Base-by-base conservation (phyloP, 176 grass and related monocot genomes). In the Aegilops longissima region DNA sequence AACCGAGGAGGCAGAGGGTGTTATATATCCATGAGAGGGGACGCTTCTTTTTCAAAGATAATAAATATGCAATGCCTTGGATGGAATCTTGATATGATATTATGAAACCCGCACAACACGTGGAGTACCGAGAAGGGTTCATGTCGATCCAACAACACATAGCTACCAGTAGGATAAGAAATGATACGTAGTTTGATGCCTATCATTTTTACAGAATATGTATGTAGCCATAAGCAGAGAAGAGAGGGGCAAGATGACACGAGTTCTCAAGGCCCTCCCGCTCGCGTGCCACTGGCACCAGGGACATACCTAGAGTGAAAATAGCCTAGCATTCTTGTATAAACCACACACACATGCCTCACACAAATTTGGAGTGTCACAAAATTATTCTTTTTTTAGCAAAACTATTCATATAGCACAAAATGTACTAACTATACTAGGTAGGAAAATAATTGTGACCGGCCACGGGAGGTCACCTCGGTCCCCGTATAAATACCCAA, bases 401-500 rank as follows among this genome's bases (percentile, higher is more conserved):
- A 42, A 52, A 52, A 17, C 49, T 8, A 58, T 20, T 20, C 54
- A 58, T 56, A 56, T 8, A 56, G 5, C 49, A 17, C 14, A 52
- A 52, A 52, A 52, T 52, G 14, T 17, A 52, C 14, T 17, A 12
- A 51, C 13, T 16, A 51, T 16, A 16, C 4, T 16, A 5, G 4
- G 4, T 51, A 16, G 47, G 4, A 16, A 14, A 51, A 51, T 16
- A 51, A 51, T 16, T 13, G 4, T 51, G 58, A 96, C 92, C 73
- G 83, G 61, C 71, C 24, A 87, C 77, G 89, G 21, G 52, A 67
- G 74, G 86, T 94, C 1, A 36, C 8, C 20, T 42, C 31, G 6
- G 3, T 27, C 35, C 11, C 0, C 4, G 0, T 76, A 69, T 65
- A 52, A 72, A 66, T 47, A 12, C 0, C 18, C 61, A 6, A 66